Conservation (phyloP, 371 early-diverging fungal species). For the Mucor saturninus region DNA sequence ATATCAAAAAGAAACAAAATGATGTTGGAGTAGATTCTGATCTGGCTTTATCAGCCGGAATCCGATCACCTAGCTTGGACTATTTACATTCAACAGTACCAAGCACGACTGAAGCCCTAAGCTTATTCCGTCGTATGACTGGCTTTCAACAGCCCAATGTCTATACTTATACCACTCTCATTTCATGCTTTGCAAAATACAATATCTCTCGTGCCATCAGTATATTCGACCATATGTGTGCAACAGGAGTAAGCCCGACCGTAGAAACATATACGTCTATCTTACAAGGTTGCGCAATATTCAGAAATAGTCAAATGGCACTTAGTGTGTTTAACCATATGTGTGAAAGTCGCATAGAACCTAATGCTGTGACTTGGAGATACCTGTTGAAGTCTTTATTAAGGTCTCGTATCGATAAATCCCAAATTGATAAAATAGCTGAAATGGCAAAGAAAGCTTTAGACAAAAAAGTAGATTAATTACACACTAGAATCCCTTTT, state of each 20-base stretch:
- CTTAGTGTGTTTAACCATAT: conserved; percentile 42
- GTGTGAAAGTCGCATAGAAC: conserved; percentile 37
- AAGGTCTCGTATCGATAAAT: conserved; percentile 38
- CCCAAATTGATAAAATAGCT: conserved; percentile 40
- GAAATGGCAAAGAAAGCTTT: conserved; percentile 23
- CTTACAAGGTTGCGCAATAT: conserved; percentile 52
- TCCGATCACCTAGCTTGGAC: conserved; percentile 16
- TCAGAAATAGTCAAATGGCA: conserved; percentile 40
- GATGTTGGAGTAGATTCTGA: conserved; percentile 13
- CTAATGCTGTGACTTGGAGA: conserved; percentile 44
- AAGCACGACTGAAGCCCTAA: conserved; percentile 33
- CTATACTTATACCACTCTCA: conserved; percentile 54
- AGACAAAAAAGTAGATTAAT: conserved; percentile 17
- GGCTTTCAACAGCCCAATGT: conserved; percentile 46
- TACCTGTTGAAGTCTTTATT: conserved; percentile 46
- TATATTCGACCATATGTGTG: conserved; percentile 47
- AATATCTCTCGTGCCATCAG: conserved; percentile 40
- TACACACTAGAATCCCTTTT: not conserved
- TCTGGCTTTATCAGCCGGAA: conserved; percentile 23
- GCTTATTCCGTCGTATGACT: conserved; percentile 44
- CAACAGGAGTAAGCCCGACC: conserved; percentile 37
- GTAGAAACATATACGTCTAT: conserved; percentile 46
- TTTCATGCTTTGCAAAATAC: conserved; percentile 50
- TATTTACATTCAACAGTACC: conserved; percentile 17
- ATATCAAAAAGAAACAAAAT: conserved; percentile 17